Conservation (phyloP, 192 early-diverging fungal species). For the Umbelopsis sp. region DNA sequence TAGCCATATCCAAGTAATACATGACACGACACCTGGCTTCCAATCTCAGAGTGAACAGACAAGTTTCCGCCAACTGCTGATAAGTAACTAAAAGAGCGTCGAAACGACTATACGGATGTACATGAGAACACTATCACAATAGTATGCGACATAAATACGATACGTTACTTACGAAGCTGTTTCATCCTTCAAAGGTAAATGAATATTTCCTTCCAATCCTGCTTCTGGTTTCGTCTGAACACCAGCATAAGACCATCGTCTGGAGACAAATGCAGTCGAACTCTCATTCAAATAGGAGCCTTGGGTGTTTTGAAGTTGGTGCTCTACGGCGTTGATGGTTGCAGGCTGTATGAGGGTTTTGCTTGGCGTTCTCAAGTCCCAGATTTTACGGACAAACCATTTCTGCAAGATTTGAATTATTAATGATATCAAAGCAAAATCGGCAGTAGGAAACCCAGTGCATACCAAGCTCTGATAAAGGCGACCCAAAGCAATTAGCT, state of each 20-base stretch:
- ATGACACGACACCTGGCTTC: constrained; percentile 86
- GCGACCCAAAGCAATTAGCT: constrained; percentile 67
- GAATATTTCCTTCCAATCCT: constrained; percentile 27
- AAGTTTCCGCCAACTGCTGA: constrained; percentile 75
- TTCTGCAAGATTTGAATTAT: constrained; percentile 44
- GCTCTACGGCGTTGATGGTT: not conserved
- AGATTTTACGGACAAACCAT: constrained; percentile 65
- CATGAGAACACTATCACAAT: not conserved
- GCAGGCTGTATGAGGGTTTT: not conserved
- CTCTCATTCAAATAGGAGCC: not conserved
- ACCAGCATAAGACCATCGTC: constrained; percentile 36
- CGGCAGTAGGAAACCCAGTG: constrained; percentile 31
- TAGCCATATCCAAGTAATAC: constrained; percentile 87
- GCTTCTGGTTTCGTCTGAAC: constrained; percentile 15
- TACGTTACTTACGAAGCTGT: constrained; percentile 39
- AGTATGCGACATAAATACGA: not conserved
- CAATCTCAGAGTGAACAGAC: constrained; percentile 78
- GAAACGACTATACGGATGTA: constrained; percentile 42
- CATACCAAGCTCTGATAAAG: constrained; percentile 85
- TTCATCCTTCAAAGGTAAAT: constrained; percentile 49
- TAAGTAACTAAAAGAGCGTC: constrained; percentile 61
- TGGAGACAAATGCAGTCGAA: constrained; percentile 4
- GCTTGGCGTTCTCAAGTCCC: constrained; percentile 43
- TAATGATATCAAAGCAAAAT: constrained; percentile 8
- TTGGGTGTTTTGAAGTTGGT: not conserved